Base-by-base conservation (phyloP, 1,284 basidiomycete species). In the Leccinum glutinopallens region DNA sequence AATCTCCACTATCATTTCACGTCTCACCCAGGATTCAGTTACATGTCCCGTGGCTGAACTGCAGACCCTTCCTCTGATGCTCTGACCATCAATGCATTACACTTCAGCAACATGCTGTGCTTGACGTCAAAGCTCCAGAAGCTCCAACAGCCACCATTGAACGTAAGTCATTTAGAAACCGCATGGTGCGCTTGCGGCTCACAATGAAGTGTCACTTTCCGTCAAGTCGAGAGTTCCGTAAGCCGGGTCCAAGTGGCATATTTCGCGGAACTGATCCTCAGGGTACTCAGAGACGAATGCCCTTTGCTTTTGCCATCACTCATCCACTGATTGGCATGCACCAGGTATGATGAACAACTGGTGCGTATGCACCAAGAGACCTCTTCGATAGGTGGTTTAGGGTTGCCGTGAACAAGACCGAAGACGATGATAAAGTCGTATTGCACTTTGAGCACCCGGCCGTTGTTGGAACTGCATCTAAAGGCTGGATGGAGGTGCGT, bases 381-480 rank as follows among this genome's bases (percentile, higher is more conserved):
- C 29, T 32, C 2, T 33, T 75, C 35, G 7, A 65, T 33, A 72
- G 25, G 25, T 29, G 25, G 85, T 89, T 89, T 75, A 77, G 86
- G 49, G 83, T 89, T 58, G 83, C 80, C 2, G 78, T 89, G 25
- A 79, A 82, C 68, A 75, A 74, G 22, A 73, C 75, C 2, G 76
- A 76, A 10, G 70, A 71, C 4, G 73, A 78, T 1, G 72, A 64
- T 29, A 68, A 64, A 9, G 66, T 58, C 22, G 58, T 60, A 59
- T 69, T 89, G 13, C 75, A 73, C 3, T 89, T 89, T 70, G 87
- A 89, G 71, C 88, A 90, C 69, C 88, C 88, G 1, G 85, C 88
- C 1, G 73, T 83, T 62, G 83, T 81, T 1, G 87, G 85, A 4
- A 77, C 74, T 12, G 75, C 77, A 29, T 67, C 80, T n/a, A 84